These are phyloP conservation scores for Tarenaya hassleriana DNA, from an alignment of 345 rosid species.

Conservation along the genomic window DNA sequence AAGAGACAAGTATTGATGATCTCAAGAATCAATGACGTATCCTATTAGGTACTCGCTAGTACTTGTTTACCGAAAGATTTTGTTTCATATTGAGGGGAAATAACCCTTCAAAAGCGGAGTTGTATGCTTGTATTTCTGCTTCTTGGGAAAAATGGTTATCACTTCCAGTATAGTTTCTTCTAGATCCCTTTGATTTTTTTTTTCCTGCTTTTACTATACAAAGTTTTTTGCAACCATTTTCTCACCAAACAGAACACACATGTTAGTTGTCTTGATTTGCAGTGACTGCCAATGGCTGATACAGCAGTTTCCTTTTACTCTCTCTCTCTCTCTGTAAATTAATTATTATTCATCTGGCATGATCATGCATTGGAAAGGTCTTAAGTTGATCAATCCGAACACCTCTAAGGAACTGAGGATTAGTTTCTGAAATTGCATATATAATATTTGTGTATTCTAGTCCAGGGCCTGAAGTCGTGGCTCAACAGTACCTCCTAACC, in stretches of 20 bases:
- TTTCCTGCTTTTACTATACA: no score
- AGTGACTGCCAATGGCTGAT: constrained; percentile 4
- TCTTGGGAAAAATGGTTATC: constrained; percentile 14
- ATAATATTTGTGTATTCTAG: background rate
- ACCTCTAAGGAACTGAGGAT: background rate
- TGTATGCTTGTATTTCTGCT: constrained; percentile 17
- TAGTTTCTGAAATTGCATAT: background rate
- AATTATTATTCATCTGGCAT: background rate
- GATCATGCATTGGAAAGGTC: background rate
- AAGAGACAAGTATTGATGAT: constrained; percentile 58
- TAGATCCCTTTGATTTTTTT: no score
- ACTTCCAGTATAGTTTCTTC: constrained; percentile 14
- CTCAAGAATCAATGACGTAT: constrained; percentile 46
- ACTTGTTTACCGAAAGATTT: constrained; percentile 16
- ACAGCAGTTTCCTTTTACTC: background rate
- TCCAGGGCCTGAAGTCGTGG: constrained; percentile 4
- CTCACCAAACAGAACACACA: no score
- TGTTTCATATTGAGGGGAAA: constrained; percentile 19
- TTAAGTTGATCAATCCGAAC: background rate
- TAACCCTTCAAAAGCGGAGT: constrained; percentile 15
- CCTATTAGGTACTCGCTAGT: constrained; percentile 12
- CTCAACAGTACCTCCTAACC: background rate
- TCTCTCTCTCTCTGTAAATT: constrained; percentile 4
- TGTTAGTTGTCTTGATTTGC: constrained; percentile 1
- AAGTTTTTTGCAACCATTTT: no score